Base-by-base conservation (phyloP, 805 yeast genomes). In the Suhomyces vadensis region DNA sequence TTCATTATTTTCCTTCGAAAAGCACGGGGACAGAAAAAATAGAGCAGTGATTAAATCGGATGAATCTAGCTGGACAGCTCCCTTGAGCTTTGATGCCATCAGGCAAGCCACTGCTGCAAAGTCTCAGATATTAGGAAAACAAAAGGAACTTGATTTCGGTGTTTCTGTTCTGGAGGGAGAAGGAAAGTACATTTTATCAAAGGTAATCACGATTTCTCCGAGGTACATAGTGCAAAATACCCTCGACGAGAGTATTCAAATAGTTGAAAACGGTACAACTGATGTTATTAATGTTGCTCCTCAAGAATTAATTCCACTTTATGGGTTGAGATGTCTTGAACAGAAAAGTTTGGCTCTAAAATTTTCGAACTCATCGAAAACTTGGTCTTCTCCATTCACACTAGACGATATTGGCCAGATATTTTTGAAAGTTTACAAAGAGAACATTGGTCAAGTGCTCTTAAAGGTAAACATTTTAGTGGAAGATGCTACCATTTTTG, bases 321-420 rank as follows among this genome's bases (percentile, higher is more conserved):
- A 85, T 58, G 81, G 78, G 20, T 67, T 90, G 64, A 77, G 83
- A 17, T 68, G 81, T 16, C 63, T 71, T 2, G 71, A 74, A 1
- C 70, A 74, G 37, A 87, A 85, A 54, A 87, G 85, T 53, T 56
- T 90, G 24, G 63, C 77, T 52, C 51, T 87, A 16, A 78, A 84
- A 41, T 81, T 83, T 47, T 60, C 78, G 5, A 84, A 82, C 4
- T 65, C 76, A 5, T 71, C 75, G 6, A 68, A 83, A 1, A 71
- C 76, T 23, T 89, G 96, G 95, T 87, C 97, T 0, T 82, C 97
- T 0, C 95, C 98, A 1, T 89, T 95, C 60, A 75, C 77, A 14
- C 79, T 94, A 51, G 81, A 84, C 41, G 96, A 92, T 55, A 77
- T 90, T 37, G 99, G 99, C 4, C 84, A 86, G 44, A 68, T 85